Conservation (phyloP, 2,329 filamentous ascomycete genomes). For the Arthrocladium fulminans region DNA sequence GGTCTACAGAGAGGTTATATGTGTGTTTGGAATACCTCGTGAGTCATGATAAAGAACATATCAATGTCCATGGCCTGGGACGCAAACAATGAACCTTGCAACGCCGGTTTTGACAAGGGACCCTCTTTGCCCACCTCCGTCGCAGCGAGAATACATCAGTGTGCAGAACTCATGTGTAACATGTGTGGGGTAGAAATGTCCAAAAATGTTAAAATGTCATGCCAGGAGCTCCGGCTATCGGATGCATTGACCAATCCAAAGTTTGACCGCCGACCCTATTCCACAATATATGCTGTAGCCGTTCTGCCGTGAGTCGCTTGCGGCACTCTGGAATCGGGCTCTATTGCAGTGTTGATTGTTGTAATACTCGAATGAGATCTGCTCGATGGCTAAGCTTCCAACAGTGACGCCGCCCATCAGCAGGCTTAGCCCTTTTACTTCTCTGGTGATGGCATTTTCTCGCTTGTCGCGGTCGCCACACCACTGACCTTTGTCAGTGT, state of each 20-base stretch:
- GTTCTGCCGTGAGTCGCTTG: too few relatives aligned
- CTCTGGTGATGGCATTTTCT: neutral
- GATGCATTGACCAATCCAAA: neutral
- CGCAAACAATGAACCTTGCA: neutral
- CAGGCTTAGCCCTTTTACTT: too few relatives aligned
- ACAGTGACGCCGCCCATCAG: neutral
- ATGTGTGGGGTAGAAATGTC: slow-evolving; percentile 2
- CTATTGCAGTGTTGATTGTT: too few relatives aligned
- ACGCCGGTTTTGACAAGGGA: neutral
- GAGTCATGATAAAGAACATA: neutral
- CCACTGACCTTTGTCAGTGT: neutral
- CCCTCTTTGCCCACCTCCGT: neutral
- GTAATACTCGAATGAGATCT: too few relatives aligned
- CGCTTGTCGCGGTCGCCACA: slow-evolving; percentile 5
- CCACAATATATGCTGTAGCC: too few relatives aligned
- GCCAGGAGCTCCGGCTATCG: neutral
- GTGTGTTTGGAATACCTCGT: too few relatives aligned
- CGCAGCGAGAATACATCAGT: neutral
- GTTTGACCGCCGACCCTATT: too few relatives aligned
- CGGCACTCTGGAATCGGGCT: too few relatives aligned
- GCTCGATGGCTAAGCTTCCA: neutral
- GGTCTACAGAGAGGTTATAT: too few relatives aligned
- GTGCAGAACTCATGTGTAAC: neutral
- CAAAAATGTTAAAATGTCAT: neutral
- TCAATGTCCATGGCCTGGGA: neutral